Evolutionary conservation across 345 rosid genomes (phyloP).

Genomic region (Psidium friedrichsthalianum): DNA sequence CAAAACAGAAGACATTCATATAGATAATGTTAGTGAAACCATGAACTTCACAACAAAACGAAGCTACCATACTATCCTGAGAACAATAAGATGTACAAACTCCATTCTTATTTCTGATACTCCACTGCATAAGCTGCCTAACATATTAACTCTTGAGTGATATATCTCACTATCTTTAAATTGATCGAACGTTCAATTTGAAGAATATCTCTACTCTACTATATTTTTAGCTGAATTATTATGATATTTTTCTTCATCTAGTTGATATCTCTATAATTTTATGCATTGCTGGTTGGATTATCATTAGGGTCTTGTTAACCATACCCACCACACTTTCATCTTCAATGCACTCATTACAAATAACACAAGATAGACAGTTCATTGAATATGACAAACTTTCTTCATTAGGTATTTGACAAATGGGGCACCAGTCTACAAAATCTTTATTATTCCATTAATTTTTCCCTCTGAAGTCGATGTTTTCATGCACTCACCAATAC

Average conservation of each 20-base stretch:
- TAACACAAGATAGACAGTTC: background rate
- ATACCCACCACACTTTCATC: background rate
- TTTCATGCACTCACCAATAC: background rate
- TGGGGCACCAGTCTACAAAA: background rate
- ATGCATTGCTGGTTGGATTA: background rate
- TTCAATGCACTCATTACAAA: background rate
- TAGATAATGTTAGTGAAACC: background rate
- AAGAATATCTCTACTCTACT: background rate
- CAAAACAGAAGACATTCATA: conserved; percentile 16
- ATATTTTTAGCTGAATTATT: background rate
- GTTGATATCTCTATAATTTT: background rate
- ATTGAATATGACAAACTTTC: background rate
- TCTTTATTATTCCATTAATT: background rate
- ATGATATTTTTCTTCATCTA: background rate
- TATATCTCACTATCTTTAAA: background rate
- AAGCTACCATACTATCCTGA: background rate
- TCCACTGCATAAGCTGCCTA: background rate
- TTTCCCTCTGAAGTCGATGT: background rate
- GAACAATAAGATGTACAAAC: background rate
- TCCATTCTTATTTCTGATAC: background rate
- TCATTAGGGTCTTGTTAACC: background rate
- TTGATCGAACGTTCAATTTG: background rate
- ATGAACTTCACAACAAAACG: background rate
- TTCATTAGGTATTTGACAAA: background rate
- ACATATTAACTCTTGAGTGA: background rate